Evolutionary conservation across 2,329 filamentous ascomycete genomes (phyloP), one percentile per base, ranked within the genome.

Genomic region (Penicillium olsonii): DNA sequence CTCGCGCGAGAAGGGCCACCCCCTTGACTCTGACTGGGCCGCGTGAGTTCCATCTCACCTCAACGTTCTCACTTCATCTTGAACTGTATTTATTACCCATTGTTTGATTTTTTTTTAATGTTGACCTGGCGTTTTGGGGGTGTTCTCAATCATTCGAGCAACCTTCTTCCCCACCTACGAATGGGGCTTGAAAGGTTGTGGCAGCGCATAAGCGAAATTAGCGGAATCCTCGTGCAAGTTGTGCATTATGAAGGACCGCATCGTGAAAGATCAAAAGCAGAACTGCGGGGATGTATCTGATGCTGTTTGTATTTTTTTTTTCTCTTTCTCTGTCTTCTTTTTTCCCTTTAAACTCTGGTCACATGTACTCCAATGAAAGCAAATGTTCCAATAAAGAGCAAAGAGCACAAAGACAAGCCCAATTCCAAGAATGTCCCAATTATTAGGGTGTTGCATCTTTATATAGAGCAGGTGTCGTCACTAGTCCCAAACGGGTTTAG

Each of bases 1-100:
- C 42, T 66, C 63, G 37, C 50, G 62, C 19, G 55, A 65, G 59
- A 71, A 72, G 60, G 69, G 70, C 9, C 73, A 75, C 59, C 73
- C 73, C 37, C 63, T 73, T 43, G 73, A 75, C 58, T 75, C 72
- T 39, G 73, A 75, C 58, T 75, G 73, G 73, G 69, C 68, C 46
- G 71, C 70, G 22, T 73, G 51, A 59, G 42, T 29, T 26, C 26
- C 20, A 38, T 33, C 38, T 40, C 37, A 47, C 50, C 37, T 45
- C 42, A 35, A 50, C 46, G 39, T 48, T 53, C 22, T 48, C 26
- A 45, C 48, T 54, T 54, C 45, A 46, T 45, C 49, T 59, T 59
- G 61, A 57, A 53, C 37, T 68, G 66, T 68, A 68, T 59, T 61
- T 69, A 64, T 65, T 68, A 64, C 50, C 59, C 53, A 59, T 56